Conservation (phyloP, 257 asterid genomes). For the Solanum rostratum region DNA sequence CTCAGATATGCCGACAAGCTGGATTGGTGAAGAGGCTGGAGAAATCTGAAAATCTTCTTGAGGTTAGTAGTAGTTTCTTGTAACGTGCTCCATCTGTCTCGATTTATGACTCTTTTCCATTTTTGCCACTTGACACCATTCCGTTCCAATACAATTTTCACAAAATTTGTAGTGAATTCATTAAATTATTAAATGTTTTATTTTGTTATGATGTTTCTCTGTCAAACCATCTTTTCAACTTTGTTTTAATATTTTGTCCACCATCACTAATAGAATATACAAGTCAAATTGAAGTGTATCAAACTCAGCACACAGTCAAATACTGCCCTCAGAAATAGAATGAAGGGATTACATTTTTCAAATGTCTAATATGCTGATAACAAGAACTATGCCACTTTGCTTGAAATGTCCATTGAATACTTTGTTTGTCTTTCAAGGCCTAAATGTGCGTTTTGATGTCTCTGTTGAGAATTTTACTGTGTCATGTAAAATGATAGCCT, state of each 20-base stretch:
- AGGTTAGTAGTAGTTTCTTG: conserved; percentile 29
- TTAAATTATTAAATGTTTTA: background rate
- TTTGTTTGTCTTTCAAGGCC: background rate
- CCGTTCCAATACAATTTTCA: background rate
- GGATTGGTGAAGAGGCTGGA: conserved; percentile 93
- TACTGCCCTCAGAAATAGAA: background rate
- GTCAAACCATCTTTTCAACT: background rate
- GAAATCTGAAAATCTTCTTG: conserved; percentile 80
- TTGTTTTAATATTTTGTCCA: background rate
- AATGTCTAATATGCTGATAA: background rate
- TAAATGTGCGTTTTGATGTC: background rate
- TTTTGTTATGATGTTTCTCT: background rate
- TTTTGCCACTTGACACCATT: background rate
- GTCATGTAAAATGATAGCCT: background rate
- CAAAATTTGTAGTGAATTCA: background rate
- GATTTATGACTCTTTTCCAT: background rate
- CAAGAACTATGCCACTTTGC: background rate
- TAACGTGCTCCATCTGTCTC: background rate
- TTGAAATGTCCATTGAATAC: background rate
- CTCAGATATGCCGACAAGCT: conserved; percentile 99
- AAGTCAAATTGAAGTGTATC: background rate
- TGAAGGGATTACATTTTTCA: background rate
- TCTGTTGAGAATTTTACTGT: background rate
- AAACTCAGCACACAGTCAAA: background rate
- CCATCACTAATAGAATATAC: background rate